Base-by-base conservation (phyloP, 495 filamentous ascomycete genomes). In the Penicillium tannophilum region DNA sequence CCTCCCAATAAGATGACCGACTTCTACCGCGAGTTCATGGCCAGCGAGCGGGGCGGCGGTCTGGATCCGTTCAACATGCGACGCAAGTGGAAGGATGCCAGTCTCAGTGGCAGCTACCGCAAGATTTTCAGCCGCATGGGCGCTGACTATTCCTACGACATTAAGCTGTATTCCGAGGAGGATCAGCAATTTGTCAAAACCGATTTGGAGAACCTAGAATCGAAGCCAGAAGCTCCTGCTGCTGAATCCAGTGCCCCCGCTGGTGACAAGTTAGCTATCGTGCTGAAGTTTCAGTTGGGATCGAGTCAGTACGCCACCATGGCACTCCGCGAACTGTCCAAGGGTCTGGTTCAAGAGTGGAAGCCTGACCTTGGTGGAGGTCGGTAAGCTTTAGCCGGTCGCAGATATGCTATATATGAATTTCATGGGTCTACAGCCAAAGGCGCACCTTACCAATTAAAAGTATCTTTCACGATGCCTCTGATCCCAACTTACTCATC, bases 281-380 rank as follows among this genome's bases (percentile, higher is more conserved):
- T 97, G 12, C 67, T 98, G 54, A 96, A 88, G 70, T 86, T 98
- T 72, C 86, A 93, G 69, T 79, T 98, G 19, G 88, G 87, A 23
- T 84, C 86, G 2, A 93, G 91, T 70, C 90, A 93, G 69, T 98
- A 98, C 68, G 94, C 94, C 0, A 98, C 95, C 2, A 89, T 98
- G 82, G 94, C 91, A 9, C 77, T 98, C 60, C 81, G 94, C 43
- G 94, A 98, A 78, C 75, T 98, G 65, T 88, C 86, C 78, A 89
- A 86, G 68, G 88, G 88, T 2, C 85, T 82, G 36, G 79, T 86
- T 4, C 76, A 72, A 60, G 75, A 80, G 0, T 91, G 83, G 66
- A 84, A 88, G 70, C 84, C 88, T 6, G 89, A 91, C 47, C 86
- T 82, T 64, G 76, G 78, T 16, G 72, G 72, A 23, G 76, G 78